phyloP scores from a whole-genome alignment of 2,329 filamentous ascomycete species.

The Aureobasidium musti region DNA sequence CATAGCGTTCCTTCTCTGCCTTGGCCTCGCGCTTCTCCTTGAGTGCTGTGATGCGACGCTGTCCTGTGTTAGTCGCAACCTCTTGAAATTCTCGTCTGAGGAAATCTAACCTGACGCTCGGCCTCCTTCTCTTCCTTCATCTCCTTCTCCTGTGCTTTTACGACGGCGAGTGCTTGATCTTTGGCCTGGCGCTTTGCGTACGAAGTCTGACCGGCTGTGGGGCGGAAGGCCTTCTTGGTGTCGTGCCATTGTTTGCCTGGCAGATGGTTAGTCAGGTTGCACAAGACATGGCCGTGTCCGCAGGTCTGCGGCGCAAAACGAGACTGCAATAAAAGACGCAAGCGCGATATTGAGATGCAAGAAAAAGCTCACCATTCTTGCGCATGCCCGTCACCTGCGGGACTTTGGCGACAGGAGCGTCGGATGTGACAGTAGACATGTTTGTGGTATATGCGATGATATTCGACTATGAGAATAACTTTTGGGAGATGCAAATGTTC shows the following conservation, averaged over 20 bases:
- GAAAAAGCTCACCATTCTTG: constrained; percentile 68
- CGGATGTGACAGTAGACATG: constrained; percentile 51
- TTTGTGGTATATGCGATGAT: constrained; percentile 30
- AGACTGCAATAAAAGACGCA: background rate
- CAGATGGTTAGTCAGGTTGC: background rate
- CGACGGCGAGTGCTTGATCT: constrained; percentile 68
- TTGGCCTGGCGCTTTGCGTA: constrained; percentile 75
- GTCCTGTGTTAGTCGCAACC: constrained; percentile 33
- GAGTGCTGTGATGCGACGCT: constrained; percentile 77
- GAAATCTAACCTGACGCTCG: constrained; percentile 69
- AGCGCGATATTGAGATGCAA: background rate
- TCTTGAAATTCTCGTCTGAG: background rate
- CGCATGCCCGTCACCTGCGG: constrained; percentile 62
- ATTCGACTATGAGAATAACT: constrained; percentile 8
- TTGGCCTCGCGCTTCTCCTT: constrained; percentile 85
- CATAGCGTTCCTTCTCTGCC: constrained; percentile 89
- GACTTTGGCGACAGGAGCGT: constrained; percentile 42
- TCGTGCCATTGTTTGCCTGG: constrained; percentile 94
- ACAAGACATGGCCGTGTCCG: background rate
- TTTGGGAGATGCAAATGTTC: constrained; percentile 20
- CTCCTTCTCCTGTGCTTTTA: constrained; percentile 92
- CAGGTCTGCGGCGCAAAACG: background rate
- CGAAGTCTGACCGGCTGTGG: constrained; percentile 71
- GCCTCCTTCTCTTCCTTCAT: constrained; percentile 94
- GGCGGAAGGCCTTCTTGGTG: constrained; percentile 81